Conservation (phyloP, 2,329 filamentous ascomycete genomes). For the Daldinia eschscholtzii region DNA sequence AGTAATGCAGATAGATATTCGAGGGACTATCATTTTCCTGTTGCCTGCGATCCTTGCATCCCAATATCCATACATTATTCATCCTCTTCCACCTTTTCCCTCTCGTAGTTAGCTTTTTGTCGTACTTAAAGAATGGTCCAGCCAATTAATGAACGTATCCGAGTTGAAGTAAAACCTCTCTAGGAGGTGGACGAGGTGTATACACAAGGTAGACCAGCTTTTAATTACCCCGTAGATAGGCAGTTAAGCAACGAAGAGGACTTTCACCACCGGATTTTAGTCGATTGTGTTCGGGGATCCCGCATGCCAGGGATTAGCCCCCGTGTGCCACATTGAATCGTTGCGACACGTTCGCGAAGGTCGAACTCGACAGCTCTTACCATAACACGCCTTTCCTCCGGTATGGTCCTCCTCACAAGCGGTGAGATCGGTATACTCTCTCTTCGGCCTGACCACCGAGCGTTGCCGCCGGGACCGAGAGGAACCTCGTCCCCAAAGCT, state of each 20-base stretch:
- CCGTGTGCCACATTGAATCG: slow-evolving; percentile 67
- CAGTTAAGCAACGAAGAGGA: neutral
- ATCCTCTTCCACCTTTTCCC: slow-evolving; percentile 20
- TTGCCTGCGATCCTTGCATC: slow-evolving; percentile 9
- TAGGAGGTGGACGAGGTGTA: slow-evolving; percentile 24
- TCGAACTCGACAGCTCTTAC: slow-evolving; percentile 69
- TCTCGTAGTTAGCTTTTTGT: slow-evolving; percentile 30
- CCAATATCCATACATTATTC: slow-evolving; percentile 28
- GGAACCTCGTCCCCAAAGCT: slow-evolving; percentile 54
- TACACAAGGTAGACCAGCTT: slow-evolving; percentile 21
- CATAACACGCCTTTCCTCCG: slow-evolving; percentile 68
- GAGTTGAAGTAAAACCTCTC: slow-evolving; percentile 43
- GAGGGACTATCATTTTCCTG: slow-evolving; percentile 30
- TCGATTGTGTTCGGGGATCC: slow-evolving; percentile 63
- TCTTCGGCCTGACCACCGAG: slow-evolving; percentile 55
- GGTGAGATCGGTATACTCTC: slow-evolving; percentile 43
- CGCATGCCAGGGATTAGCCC: slow-evolving; percentile 61
- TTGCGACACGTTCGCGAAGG: slow-evolving; percentile 63
- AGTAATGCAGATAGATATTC: slow-evolving; percentile 23
- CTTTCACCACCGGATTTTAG: slow-evolving; percentile 63
- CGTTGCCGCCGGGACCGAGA: slow-evolving; percentile 60
- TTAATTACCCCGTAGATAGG: slow-evolving; percentile 11
- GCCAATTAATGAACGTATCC: slow-evolving; percentile 39
- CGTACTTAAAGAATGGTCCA: slow-evolving; percentile 37
- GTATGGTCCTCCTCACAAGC: slow-evolving; percentile 54